These are phyloP conservation scores for Morella rubra DNA, from an alignment of 306 rosid genomes.

Conservation along the genomic window DNA sequence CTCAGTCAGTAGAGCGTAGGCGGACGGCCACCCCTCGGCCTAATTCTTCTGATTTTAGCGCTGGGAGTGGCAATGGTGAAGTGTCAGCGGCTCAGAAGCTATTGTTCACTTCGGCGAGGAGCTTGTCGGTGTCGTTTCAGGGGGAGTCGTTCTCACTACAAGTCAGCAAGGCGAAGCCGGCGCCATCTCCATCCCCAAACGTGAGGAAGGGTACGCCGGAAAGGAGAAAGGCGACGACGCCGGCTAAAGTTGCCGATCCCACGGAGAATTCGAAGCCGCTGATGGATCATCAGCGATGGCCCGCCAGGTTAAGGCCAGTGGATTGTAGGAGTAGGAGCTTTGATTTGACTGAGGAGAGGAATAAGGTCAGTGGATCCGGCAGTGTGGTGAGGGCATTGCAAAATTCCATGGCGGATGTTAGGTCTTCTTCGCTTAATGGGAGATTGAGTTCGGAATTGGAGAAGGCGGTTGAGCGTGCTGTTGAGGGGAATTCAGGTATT, in stretches of 20 bases:
- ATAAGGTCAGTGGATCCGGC: constrained; percentile 44
- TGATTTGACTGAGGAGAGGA: constrained; percentile 51
- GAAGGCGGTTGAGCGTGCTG: constrained; percentile 35
- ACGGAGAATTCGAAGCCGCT: constrained; percentile 49
- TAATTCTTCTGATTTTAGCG: constrained; percentile 39
- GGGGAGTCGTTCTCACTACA: constrained; percentile 85
- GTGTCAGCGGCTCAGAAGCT: constrained; percentile 70
- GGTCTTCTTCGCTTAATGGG: constrained; percentile 32
- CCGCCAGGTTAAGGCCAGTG: constrained; percentile 43
- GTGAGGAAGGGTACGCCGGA: constrained; percentile 74
- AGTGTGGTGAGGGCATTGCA: constrained; percentile 62
- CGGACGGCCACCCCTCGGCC: constrained; percentile 57
- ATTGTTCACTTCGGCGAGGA: constrained; percentile 77
- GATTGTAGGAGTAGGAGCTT: constrained; percentile 58
- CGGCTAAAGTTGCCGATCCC: constrained; percentile 42
- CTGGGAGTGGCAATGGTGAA: constrained; percentile 31
- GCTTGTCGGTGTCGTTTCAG: constrained; percentile 89
- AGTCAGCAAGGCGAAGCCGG: constrained; percentile 66
- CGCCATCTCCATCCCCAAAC: constrained; percentile 51
- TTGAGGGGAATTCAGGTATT: constrained; percentile 35
- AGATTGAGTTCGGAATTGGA: constrained; percentile 25
- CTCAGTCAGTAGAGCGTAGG: constrained; percentile 60
- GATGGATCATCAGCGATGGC: constrained; percentile 73
- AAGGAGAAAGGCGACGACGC: constrained; percentile 57
- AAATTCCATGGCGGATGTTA: constrained; percentile 45